These are phyloP conservation scores for Diaporthe sp. DNA, from an alignment of 2,329 filamentous ascomycete species.

Conservation along the genomic window DNA sequence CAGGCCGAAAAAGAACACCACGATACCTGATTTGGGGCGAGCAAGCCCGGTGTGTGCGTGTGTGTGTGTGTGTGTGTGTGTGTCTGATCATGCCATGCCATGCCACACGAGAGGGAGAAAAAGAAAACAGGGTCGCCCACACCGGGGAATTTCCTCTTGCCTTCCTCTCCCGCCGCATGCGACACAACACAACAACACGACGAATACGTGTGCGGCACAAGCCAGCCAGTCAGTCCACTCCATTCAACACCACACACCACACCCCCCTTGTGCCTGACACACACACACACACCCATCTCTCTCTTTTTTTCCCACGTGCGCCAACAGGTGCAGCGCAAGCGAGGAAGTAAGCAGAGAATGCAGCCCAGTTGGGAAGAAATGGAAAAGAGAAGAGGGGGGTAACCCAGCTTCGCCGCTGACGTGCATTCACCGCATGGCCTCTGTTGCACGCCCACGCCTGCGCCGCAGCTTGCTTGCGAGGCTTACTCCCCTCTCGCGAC, in stretches of 20 bases:
- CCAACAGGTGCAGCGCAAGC: slow-evolving; percentile 14
- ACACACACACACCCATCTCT: background rate
- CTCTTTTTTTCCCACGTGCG: slow-evolving; percentile 15
- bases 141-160: background rate
- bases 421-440: background rate
- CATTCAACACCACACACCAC: background rate
- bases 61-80: background rate
- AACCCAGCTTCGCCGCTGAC: slow-evolving; percentile 1
- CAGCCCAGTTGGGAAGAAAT: slow-evolving; percentile 9
- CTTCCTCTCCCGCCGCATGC: background rate
- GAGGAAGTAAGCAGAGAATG: slow-evolving; percentile 21
- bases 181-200: background rate
- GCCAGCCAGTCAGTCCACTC: background rate
- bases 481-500: background rate
- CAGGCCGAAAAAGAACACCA: background rate
- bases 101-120: background rate
- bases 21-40: background rate
- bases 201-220: slow-evolving; percentile 6
- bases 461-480: slow-evolving; percentile 39
- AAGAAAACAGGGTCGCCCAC: background rate
- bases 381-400: background rate
- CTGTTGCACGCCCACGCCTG: slow-evolving; percentile 30
- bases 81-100: background rate
- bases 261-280: background rate
- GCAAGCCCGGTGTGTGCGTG: background rate